Percentiles rank a stretch among this genome's conserved stretches.
phyloP scores from a whole-genome alignment of 495 filamentous ascomycete genomes.

The Hypoxylon fuscum region DNA sequence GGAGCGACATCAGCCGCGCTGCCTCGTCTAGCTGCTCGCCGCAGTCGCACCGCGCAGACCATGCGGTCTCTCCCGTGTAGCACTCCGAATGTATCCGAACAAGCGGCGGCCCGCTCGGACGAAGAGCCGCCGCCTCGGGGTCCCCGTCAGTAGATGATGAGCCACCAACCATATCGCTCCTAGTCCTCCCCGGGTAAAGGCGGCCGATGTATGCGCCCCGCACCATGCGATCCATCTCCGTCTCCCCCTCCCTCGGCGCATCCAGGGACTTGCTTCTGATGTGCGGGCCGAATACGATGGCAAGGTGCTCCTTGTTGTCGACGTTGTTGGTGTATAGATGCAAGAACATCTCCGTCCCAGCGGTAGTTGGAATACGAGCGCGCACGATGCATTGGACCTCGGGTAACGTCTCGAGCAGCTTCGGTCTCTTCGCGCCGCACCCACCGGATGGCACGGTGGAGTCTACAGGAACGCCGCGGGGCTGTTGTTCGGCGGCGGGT shows the following conservation, averaged over 20 bases:
- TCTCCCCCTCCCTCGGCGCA: slow-evolving; percentile 82
- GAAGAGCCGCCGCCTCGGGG: slow-evolving; percentile 10
- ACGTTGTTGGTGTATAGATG: slow-evolving; percentile 93
- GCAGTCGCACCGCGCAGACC: slow-evolving; percentile 97
- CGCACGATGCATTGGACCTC: slow-evolving; percentile 83
- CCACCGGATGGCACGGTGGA: slow-evolving; percentile 58
- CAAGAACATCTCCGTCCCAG: slow-evolving; percentile 94
- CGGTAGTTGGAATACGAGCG: slow-evolving; percentile 85
- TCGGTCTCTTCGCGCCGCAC: slow-evolving; percentile 67
- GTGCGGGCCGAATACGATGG: slow-evolving; percentile 91
- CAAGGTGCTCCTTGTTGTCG: slow-evolving; percentile 95
- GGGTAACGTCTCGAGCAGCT: slow-evolving; percentile 73
- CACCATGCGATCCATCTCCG: slow-evolving; percentile 95
- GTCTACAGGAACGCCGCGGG: slow-evolving; percentile 64
- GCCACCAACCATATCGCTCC: slow-evolving; percentile 60
- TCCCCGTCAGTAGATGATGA: slow-evolving; percentile 21
- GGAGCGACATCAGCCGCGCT: slow-evolving; percentile 90
- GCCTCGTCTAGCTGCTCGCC: slow-evolving; percentile 98
- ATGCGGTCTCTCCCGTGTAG: slow-evolving; percentile 98
- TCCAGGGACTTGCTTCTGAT: slow-evolving; percentile 87
- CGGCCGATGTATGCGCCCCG: slow-evolving; percentile 90
- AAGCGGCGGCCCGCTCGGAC: slow-evolving; percentile 61
- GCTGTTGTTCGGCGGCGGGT: slow-evolving; percentile 43
- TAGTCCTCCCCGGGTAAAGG: slow-evolving; percentile 84
- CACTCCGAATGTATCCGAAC: slow-evolving; percentile 98